Evolutionary conservation across 805 yeast species (phyloP), one percentile per base, ranked within the genome.

Genomic region (Teunomyces kruisii): DNA sequence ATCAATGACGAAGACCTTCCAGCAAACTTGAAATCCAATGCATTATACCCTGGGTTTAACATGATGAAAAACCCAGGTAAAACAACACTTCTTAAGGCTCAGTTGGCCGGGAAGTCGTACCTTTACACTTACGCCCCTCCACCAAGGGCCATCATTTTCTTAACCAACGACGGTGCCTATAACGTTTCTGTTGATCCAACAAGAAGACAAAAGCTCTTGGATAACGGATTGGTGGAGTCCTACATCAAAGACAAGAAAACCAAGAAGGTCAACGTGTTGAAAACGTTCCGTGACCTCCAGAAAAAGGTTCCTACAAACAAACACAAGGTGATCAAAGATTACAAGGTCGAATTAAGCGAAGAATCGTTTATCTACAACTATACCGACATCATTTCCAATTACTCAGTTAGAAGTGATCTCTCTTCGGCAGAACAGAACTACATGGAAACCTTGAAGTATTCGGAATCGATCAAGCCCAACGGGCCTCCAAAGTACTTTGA

Each of bases 401-500:
- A 39, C 13, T 9, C 27, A 6, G 33, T 10, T 4, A 27, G 35
- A 17, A 52, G 45, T 32, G 55, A 57, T 28, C 44, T 59, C 13
- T 45, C 57, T 3, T 40, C 43, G 4, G 56, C 57, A 19, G 61
- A 59, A 31, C 39, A 57, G 15, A 48, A 53, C 4, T 75, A 75
- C 51, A 54, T 60, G 31, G 54, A 66, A 4, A 59, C 71, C 40
- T 57, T 76, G 40, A 47, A 60, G 39, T 55, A 54, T 45, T 70
- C 78, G 1, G 50, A 58, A 9, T 43, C 48, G 15, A 54, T 56
- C 5, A 60, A 58, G n/a, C 57, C 58, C 13, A 54, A 62, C 13
- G 59, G 64, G 5, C 68, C 68, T 1, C 61, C 65, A 6, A 74
- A 78, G 48, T 74, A 75, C 54, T 75, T 68, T 46, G 42, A 47